These are phyloP conservation scores for Amphicarpaea edgeworthii DNA, from an alignment of 306 rosid species.

Conservation along the genomic window DNA sequence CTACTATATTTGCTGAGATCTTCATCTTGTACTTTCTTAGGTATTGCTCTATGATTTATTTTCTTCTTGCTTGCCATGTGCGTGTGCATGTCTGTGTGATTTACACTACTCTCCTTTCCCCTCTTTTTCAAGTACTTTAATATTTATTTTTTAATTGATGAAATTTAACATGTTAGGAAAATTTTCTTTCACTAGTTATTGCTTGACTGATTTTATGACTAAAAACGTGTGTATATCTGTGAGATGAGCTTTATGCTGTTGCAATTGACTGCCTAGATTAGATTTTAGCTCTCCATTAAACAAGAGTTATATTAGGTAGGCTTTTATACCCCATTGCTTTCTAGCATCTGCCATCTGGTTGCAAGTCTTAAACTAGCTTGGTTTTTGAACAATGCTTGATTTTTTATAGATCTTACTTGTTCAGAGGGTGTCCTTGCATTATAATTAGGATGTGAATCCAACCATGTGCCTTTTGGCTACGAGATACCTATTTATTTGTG, in stretches of 20 bases:
- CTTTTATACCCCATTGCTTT: constrained; percentile 14
- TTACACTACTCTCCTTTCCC: background rate
- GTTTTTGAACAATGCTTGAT: constrained; percentile 7
- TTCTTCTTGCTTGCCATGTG: constrained; percentile 9
- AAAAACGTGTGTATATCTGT: constrained; percentile 16
- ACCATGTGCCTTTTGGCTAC: constrained; percentile 22
- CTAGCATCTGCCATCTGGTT: constrained; percentile 29
- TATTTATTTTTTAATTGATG: background rate
- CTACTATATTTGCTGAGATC: constrained; percentile 9
- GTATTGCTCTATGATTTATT: constrained; percentile 1
- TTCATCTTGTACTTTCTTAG: constrained; percentile 3
- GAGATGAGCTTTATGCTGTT: constrained; percentile 38
- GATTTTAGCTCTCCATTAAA: constrained; percentile 20
- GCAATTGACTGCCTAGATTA: background rate
- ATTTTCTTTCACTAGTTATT: constrained; percentile 11
- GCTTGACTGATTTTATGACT: background rate
- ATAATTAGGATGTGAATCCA: background rate
- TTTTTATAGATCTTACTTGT: constrained; percentile 28
- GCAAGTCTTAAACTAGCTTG: constrained; percentile 34
- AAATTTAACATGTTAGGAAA: background rate
- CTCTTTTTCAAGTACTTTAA: background rate
- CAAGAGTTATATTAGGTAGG: background rate
- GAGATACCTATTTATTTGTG: constrained; percentile 3
- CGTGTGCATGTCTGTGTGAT: background rate
- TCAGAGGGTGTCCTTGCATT: constrained; percentile 25